phyloP scores from a whole-genome alignment of 2,329 filamentous ascomycete species.

The Fusarium sp. region DNA sequence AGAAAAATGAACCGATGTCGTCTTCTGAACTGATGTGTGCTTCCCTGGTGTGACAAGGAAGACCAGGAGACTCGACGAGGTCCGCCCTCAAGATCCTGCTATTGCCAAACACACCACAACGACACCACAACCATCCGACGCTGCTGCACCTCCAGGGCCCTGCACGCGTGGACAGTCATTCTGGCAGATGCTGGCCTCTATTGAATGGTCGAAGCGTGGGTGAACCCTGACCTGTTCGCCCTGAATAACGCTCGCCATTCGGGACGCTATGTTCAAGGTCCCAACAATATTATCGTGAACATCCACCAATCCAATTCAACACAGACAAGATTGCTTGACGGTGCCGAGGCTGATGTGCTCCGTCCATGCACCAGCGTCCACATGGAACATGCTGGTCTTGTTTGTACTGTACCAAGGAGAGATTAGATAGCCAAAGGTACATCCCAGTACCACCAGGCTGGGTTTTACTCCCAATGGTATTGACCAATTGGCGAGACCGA shows the following conservation, averaged over 20 bases:
- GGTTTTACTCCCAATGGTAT: constrained; percentile 35
- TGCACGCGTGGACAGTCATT: constrained; percentile 26
- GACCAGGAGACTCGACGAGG: constrained; percentile 35
- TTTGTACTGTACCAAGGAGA: constrained; percentile 21
- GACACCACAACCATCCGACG: constrained; percentile 50
- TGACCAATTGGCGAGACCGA: constrained; percentile 38
- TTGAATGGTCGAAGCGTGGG: constrained; percentile 32
- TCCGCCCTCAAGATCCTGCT: constrained; percentile 22
- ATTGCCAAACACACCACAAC: constrained; percentile 48
- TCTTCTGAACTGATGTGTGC: constrained; percentile 37
- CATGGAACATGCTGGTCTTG: constrained; percentile 36
- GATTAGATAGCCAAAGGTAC: constrained; percentile 38
- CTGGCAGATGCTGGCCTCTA: constrained; percentile 19
- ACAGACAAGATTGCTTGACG: constrained; percentile 7
- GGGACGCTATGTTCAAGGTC: constrained; percentile 35
- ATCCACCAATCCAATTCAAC: constrained; percentile 42
- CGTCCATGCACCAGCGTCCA: constrained; percentile 10
- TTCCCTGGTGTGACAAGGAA: constrained; percentile 34
- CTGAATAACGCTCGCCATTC: constrained; percentile 33
- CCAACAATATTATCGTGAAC: constrained; percentile 33
- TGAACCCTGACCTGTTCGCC: constrained; percentile 41
- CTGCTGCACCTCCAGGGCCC: constrained; percentile 26
- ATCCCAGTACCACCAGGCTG: constrained; percentile 40
- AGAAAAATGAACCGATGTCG: constrained; percentile 33
- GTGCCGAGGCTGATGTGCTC: constrained; percentile 20